Percentiles rank a stretch among this genome's conserved stretches.
Evolutionary conservation across 345 rosid species (phyloP).

Genomic region (Psidium guajava): DNA sequence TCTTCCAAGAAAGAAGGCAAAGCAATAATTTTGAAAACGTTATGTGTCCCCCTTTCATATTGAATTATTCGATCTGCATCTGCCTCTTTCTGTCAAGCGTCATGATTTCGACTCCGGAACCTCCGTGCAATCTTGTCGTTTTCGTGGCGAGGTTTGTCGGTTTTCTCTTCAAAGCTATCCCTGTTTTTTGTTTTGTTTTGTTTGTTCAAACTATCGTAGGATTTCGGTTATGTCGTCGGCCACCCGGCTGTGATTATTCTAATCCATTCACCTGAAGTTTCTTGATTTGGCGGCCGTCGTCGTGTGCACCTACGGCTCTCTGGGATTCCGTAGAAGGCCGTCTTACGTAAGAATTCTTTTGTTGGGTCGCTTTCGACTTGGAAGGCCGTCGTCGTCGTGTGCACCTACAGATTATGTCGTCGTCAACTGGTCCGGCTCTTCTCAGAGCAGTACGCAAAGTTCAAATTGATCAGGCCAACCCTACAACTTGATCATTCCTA

Average conservation of each 20-base stretch:
- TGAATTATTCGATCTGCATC: background rate
- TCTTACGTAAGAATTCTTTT: background rate
- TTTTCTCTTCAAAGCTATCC: background rate
- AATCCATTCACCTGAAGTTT: background rate
- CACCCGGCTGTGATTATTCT: background rate
- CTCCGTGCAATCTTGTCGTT: background rate
- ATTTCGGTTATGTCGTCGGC: background rate
- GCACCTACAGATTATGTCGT: too few species aligned
- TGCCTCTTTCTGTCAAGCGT: background rate
- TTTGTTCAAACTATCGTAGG: background rate
- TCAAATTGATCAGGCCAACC: background rate
- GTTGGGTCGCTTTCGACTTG: background rate
- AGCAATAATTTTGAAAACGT: background rate
- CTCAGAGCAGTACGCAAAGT: background rate
- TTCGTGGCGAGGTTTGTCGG: background rate
- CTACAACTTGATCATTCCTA: background rate
- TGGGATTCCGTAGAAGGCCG: background rate
- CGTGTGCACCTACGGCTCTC: background rate
- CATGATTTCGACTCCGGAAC: background rate
- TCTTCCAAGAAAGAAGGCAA: background rate
- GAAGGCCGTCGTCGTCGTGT: too few species aligned
- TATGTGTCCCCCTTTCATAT: background rate
- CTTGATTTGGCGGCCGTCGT: background rate
- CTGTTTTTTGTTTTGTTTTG: background rate
- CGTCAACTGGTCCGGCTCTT: background rate